Evolutionary conservation across 2,329 filamentous ascomycete genomes (phyloP), one percentile per base, ranked within the genome.

Genomic region (Zalaria sp.): DNA sequence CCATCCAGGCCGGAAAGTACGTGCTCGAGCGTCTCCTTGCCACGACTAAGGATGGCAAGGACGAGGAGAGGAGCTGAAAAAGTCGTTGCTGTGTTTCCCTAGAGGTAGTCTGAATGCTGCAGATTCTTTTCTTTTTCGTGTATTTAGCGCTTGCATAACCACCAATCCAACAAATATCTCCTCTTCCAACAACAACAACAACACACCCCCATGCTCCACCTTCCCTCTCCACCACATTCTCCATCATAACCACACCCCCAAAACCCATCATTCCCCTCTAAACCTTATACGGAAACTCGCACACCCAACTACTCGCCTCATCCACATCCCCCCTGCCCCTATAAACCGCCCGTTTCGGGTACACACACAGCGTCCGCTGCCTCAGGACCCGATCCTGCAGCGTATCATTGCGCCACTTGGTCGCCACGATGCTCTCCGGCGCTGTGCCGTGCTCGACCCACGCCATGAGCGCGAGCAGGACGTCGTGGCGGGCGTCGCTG

Each of bases 391-490:
- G 45, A 31, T 54, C 50, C 18, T 46, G 40, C n/a, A 52, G 18
- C 8, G 48, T 53, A 41, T 59, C 56, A 40, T 60, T 53, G 18
- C 44, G 38, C 49, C 52, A 61, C 45, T 56, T 56, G 4, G 60
- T 63, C n/a, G 55, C 59, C 10, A 62, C 46, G 25, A 64, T 49
- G 27, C 49, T 40, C 3, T 62, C 57, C 25, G 62, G 62, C 18
- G 58, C 60, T 3, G 34, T 52, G 1, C 53, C 61, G 2, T 57
- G 44, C 47, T 65, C 62, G 2, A 59, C 57, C 62, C 62, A 65
- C 6, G 46, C 48, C 51, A 64, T 57, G 46, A 64, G 39, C 27
- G 57, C 55, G 18, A 57, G 43, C 34, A 64, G 42, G 6, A 53
- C 53, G 46, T 63, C 59, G 42, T 62, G 58, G 40, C 51, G 43